These are phyloP conservation scores for Verticillium nonalfalfae DNA, from an alignment of 2,329 filamentous ascomycete species.

Conservation along the genomic window DNA sequence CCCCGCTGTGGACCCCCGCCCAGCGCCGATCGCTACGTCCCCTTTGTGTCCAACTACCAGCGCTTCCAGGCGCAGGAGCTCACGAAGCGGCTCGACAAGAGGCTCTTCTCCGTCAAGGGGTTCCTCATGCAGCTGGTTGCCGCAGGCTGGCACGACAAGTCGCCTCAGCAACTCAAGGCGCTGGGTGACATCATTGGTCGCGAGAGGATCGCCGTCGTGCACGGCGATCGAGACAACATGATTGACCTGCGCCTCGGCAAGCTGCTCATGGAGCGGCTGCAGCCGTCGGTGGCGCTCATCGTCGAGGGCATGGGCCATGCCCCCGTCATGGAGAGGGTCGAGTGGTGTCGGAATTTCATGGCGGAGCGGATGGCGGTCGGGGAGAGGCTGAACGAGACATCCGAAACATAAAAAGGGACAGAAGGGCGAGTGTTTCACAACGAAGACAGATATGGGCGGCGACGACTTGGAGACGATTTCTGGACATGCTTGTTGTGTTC, in stretches of 20 bases:
- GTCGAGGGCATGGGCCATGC: conserved; percentile 73
- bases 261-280: conserved; percentile 58
- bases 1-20: conserved; percentile 25
- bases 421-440: no score
- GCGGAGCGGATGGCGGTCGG: conserved; percentile 49
- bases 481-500: not conserved
- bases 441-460: not conserved
- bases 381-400: conserved; percentile 30
- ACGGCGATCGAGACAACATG: conserved; percentile 74
- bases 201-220: conserved; percentile 68
- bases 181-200: conserved; percentile 66
- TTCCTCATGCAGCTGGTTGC: conserved; percentile 75
- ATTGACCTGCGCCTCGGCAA: conserved; percentile 65
- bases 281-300: conserved; percentile 54
- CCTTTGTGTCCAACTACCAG: conserved; percentile 72
- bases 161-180: conserved; percentile 53
- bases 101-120: conserved; percentile 56
- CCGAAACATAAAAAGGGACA: not conserved
- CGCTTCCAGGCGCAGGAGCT: conserved; percentile 77
- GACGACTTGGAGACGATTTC: not conserved
- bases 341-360: conserved; percentile 62
- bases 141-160: conserved; percentile 75
- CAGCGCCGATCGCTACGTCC: conserved; percentile 30
- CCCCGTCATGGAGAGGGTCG: conserved; percentile 62
- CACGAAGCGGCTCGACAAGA: conserved; percentile 57